Conservation (phyloP, 2,329 filamentous ascomycete species). For the Talaromyces sp. region DNA sequence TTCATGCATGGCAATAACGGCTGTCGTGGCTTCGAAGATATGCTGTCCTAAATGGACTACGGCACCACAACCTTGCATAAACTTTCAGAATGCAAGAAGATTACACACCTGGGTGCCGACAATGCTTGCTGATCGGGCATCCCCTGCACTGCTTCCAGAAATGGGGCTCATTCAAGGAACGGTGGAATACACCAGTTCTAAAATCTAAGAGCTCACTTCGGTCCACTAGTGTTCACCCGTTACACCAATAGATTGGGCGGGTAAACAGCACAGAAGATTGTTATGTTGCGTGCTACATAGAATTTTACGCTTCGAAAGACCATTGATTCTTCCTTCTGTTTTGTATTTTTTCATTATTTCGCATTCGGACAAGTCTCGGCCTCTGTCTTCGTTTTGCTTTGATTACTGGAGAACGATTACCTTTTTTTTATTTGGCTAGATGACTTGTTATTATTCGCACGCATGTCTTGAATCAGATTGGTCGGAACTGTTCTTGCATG, state of each 20-base stretch:
- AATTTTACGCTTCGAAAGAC: neutral
- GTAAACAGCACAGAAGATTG: neutral
- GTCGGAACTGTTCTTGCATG: neutral
- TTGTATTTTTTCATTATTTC: neutral
- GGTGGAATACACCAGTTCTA: neutral
- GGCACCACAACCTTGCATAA: neutral
- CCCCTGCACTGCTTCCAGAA: neutral
- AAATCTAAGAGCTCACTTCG: neutral
- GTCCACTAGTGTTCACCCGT: neutral
- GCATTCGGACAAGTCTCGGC: neutral
- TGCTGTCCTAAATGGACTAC: neutral
- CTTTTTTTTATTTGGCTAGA: neutral
- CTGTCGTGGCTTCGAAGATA: neutral
- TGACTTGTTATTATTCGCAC: constrained; percentile 1
- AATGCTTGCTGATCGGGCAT: neutral
- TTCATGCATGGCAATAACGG: constrained; percentile 27
- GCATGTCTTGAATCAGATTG: constrained; percentile 1
- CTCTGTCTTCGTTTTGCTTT: neutral
- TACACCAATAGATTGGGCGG: neutral
- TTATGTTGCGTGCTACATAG: neutral
- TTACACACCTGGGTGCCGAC: neutral
- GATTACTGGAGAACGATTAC: neutral
- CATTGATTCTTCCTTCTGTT: neutral
- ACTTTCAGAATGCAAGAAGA: neutral
- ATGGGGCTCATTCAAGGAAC: neutral